A percentile compares a stretch with the other conserved stretches of the same genome.
These are phyloP conservation scores for Persicaria maculosa DNA, from an alignment of 148 eudicot species.

Conservation along the genomic window DNA sequence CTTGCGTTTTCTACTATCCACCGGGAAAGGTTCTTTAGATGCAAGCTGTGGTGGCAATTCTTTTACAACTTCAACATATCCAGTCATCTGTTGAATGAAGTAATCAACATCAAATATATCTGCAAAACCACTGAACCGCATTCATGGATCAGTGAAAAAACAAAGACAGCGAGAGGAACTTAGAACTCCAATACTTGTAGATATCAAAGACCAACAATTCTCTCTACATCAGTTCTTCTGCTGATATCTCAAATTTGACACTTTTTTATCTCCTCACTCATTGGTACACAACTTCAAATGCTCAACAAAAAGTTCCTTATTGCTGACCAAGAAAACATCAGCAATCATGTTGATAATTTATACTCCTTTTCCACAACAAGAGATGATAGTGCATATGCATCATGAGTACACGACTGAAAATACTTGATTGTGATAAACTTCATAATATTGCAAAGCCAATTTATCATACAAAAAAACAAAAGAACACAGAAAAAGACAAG, in stretches of 20 bases:
- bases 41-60: slow-evolving; percentile 72
- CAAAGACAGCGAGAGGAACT: background rate
- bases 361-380: background rate
- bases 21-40: slow-evolving; percentile 69
- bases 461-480: background rate
- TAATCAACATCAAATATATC: slow-evolving; percentile 94
- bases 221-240: background rate
- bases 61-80: slow-evolving; percentile 64
- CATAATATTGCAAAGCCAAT: background rate
- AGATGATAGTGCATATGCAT: background rate
- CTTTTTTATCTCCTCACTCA: background rate
- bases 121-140: slow-evolving; percentile 77
- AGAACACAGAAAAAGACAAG: background rate
- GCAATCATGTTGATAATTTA: background rate
- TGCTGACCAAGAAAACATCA: background rate
- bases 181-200: background rate
- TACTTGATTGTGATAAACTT: background rate
- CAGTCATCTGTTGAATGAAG: slow-evolving; percentile 71
- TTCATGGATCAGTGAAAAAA: background rate
- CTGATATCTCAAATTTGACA: background rate
- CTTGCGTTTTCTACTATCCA: slow-evolving; percentile 88
- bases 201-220: background rate
- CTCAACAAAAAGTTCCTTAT: background rate
- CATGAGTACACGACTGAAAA: too few species aligned
- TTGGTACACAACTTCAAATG: background rate